Base-by-base conservation (phyloP, 108 stramenopile genomes). In the Cyclotella sp. region DNA sequence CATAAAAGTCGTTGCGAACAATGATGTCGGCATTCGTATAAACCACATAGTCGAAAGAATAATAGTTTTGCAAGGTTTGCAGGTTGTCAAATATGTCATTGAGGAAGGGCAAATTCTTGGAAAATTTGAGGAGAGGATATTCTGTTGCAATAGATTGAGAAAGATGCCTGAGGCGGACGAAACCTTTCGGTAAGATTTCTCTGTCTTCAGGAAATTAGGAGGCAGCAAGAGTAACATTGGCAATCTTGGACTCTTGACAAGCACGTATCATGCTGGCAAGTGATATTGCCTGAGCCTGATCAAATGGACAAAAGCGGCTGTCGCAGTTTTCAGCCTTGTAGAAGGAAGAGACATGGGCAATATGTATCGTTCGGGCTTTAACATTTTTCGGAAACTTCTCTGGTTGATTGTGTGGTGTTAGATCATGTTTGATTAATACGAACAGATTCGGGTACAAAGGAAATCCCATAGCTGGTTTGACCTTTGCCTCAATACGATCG, bases 21-120 rank as follows among this genome's bases (percentile, higher is more conserved):
- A 49, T 49, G 47, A 49, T 49, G 47, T 49, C 47, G 3, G 47
- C 47, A 9, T 49, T 49, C 9, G 47, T 49, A 9, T 49, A 49
- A 49, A 49, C 9, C 47, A 49, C 47, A 49, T 49, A 49, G n/a
- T 49, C 47, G n/a, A 49, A 49, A 49, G 47, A 49, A 16, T 49
- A 1, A 49, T n/a, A 49, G 18, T 49, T n/a, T 49, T 9, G 15
- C 9, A 9, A 49, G 6, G 47, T 7, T 49, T 9, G 47, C n/a
- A 49, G n/a, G n/a, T 49, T 49, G 47, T 49, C 47, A 9, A 49
- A 49, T 49, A 49, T 49, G n/a, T 49, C 47, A 49, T 49, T 49
- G 15, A n/a, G 6, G 9, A 49, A 49, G 18, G 47, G 47, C 47
- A 49, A 7, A n/a, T 49, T 3, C 9, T 49, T 49, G 3, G 47